A percentile compares a stretch with the other conserved stretches of the same genome.
phyloP scores from a whole-genome alignment of 164 flowering plant species.

The Saururus chinensis region DNA sequence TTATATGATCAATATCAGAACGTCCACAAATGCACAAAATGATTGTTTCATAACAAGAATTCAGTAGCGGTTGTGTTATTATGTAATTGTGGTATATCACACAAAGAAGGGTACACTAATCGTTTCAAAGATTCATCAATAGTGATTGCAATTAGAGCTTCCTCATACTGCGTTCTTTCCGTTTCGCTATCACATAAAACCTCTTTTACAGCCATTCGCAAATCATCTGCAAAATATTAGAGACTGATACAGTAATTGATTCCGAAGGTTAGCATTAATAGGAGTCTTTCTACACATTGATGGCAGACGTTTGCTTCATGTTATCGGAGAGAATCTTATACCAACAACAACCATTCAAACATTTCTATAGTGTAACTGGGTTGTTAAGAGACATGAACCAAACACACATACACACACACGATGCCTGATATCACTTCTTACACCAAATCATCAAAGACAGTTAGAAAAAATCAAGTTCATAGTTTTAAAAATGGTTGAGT shows the following conservation, averaged over 20 bases:
- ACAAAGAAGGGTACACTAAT: constrained; percentile 16
- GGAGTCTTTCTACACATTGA: too few species aligned
- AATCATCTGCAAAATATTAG: constrained; percentile 45
- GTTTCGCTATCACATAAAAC: constrained; percentile 56
- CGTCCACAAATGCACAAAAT: neutral
- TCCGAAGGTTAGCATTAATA: too few species aligned
- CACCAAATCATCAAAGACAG: neutral
- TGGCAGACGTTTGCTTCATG: too few species aligned
- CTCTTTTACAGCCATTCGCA: constrained; percentile 89
- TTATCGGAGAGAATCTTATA: too few species aligned
- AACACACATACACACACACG: too few species aligned
- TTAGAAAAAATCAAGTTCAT: too few species aligned
- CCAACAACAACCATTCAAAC: too few species aligned
- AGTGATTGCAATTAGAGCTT: constrained; percentile 82
- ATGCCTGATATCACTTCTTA: neutral
- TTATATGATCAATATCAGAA: neutral
- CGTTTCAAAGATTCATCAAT: constrained; percentile 78
- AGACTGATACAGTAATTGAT: neutral
- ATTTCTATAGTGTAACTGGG: neutral
- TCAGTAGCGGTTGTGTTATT: neutral
- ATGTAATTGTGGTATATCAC: neutral
- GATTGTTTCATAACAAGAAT: neutral
- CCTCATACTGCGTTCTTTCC: constrained; percentile 61
- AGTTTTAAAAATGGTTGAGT: neutral
- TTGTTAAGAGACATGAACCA: neutral